Evolutionary conservation across 139 green algal genomes (phyloP), one percentile per base, ranked within the genome.

Genomic region (Tetradesmus lagerheimii): DNA sequence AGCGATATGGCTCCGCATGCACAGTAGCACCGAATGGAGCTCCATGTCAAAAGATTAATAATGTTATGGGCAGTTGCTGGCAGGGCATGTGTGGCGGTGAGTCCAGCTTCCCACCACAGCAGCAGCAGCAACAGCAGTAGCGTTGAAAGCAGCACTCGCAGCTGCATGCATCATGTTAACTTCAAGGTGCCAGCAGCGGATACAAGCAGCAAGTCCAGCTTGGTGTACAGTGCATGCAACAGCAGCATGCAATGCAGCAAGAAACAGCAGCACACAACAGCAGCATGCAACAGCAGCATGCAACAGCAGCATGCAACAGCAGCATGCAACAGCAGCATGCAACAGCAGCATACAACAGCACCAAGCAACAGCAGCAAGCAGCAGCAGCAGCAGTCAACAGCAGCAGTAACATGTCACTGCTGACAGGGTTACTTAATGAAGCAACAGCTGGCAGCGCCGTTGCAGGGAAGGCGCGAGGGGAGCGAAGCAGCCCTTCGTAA

Each of bases 51-150:
- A 31, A 31, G 29, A 23, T 50, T n/a, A 14, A 31, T 16, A 25
- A 12, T 14, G 50, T 8, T 3, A 27, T 64, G 38, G 83, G 83
- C 38, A 80, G 64, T 64, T 88, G 83, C 83, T 88, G 62, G 64
- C 64, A 67, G 9, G 64, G 83, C 37, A 62, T 88, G 64, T 88
- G 83, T n/a, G 38, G 11, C 12, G 83, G 83, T 88, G 18, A 88
- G 71, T 79, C 12, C 1, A 35, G 12, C n/a, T 37, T 20, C n/a
- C n/a, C n/a, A 15, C 57, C 20, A 23, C 57, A 31, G 57, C 57
- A 71, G 57, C 57, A 71, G 14, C 71, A 79, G n/a, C 71, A 79
- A 15, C 71, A 41, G 71, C n/a, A 79, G 66, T 41, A 77, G 71
- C n/a, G 41, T 11, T 11, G 20, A 29, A n/a, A 79, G 71, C 71